Base-by-base conservation (phyloP, 495 filamentous ascomycete genomes). In the Tuber microsphaerosporum region DNA sequence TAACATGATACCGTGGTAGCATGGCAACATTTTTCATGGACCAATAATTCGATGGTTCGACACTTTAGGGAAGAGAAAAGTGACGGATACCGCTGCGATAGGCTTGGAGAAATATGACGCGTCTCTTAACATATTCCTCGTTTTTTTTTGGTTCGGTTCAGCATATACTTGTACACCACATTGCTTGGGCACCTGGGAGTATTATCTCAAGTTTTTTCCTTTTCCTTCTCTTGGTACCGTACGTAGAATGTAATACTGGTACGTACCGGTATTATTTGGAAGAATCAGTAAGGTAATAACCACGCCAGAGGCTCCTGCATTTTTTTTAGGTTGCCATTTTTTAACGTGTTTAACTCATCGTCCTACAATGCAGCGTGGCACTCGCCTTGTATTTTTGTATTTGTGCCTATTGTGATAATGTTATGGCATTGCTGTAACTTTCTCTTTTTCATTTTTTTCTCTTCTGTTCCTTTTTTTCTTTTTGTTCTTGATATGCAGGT, bases 101-200 rank as follows among this genome's bases (percentile, higher is more conserved):
- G 74, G 48, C 48, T 34, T 72, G 71, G 75, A 75, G 71, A 79
- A 79, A 79, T 79, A 79, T 79, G 77, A 79, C 77, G 77, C 77
- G 77, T 79, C 76, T 79, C 39, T 68, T 75, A 70, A 65, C 51
- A 31, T 61, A 61, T 61, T 61, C 51, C 12, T 65, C 56, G 56
- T 31, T 61, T 61, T 61, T n/a, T n/a, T n/a, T n/a, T n/a, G n/a
- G n/a, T n/a, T 61, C 48, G n/a, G 51, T 61, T 61, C 51, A 61
- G 51, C n/a, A 61, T 31, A 31, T 61, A 37, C 34, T 9, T 31
- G 51, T 10, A 31, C n/a, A 65, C 26, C n/a, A 8, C 56, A 65
- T 65, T 31, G n/a, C 56, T 31, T 6, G 56, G 10, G n/a, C 10
- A 26, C 51, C 1, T 10, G 2, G 26, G 26, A 31, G 56, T 26